Conservation (phyloP, 257 asterid species). For the Solanum clarkiae region DNA sequence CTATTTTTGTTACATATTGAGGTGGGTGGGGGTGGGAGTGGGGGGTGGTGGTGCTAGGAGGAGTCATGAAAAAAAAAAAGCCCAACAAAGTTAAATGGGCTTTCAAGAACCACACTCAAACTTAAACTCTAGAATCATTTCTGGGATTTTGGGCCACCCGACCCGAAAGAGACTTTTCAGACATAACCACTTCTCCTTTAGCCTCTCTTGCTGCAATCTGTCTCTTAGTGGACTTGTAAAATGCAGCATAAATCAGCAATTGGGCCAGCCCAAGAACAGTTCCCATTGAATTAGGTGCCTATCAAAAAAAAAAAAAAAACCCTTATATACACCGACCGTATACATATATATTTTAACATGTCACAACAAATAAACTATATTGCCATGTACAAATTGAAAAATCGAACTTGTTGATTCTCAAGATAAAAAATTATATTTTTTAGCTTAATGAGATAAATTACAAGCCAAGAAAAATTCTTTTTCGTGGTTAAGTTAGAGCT, state of each 20-base stretch:
- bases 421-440: background rate
- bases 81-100: background rate
- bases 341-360: background rate
- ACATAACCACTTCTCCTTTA: constrained; percentile 29
- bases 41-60: background rate
- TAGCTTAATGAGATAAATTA: background rate
- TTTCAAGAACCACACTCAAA: background rate
- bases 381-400: background rate
- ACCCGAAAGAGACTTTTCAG: constrained; percentile 10
- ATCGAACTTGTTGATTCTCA: background rate
- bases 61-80: background rate
- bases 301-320: background rate
- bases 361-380: background rate
- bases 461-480: background rate
- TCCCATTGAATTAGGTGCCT: constrained; percentile 83
- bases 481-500: background rate
- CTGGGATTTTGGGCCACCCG: background rate
- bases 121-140: background rate
- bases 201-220: constrained; percentile 38
- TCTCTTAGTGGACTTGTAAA: constrained; percentile 50
- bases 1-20: background rate
- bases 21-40: background rate
- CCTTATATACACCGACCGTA: background rate
- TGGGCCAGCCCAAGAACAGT: constrained; percentile 64
- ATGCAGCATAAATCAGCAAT: constrained; percentile 52